Evolutionary conservation across 164 flowering plant genomes (phyloP), one percentile per base, ranked within the genome.

Genomic region (Stephania cephalantha): DNA sequence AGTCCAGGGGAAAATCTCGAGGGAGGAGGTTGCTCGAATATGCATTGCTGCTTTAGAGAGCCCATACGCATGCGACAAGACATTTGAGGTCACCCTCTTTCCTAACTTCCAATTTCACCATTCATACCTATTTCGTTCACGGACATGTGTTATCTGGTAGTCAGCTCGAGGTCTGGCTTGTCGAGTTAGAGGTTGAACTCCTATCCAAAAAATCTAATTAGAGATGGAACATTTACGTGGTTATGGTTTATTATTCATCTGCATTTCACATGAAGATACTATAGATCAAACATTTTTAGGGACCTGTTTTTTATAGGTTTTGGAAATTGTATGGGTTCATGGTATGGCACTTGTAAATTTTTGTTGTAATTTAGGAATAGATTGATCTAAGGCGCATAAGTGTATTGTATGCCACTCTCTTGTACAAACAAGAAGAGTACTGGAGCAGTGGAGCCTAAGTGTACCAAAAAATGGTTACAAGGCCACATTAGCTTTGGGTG

Each of bases 21-120:
- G 99, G 84, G 98, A 93, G 84, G 99, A 95, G 83, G 78, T 92
- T 84, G 97, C 99, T 75, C 87, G 86, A 46, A 90, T 95, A 78
- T 95, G 99, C 81, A 80, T 93, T 74, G 95, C 98, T 85, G 96
- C 98, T 75, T 78, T 93, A 65, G 95, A 87, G 68, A 93, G 97
- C 77, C 90, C 95, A 18, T 85, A 84, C 79, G 94, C 97, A 74
- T 83, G 85, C 73, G 86, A 88, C 88, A 95, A 95, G 86, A 95
- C 99, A 78, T 95, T 93, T 82, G 99, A 95, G 99, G 99, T 92
- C 7, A 52, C 30, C 48, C 46, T 70, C 70, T 20, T 76, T 50
- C 1, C 30, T 9, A 68, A 55, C 42, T 70, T 67, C 71, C 46
- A 18, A 35, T 10, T 31, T 15, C n/a, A 58, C n/a, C 55, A 50